Base-by-base conservation (phyloP, 1,284 basidiomycete species). In the Ceratobasidium sp. region DNA sequence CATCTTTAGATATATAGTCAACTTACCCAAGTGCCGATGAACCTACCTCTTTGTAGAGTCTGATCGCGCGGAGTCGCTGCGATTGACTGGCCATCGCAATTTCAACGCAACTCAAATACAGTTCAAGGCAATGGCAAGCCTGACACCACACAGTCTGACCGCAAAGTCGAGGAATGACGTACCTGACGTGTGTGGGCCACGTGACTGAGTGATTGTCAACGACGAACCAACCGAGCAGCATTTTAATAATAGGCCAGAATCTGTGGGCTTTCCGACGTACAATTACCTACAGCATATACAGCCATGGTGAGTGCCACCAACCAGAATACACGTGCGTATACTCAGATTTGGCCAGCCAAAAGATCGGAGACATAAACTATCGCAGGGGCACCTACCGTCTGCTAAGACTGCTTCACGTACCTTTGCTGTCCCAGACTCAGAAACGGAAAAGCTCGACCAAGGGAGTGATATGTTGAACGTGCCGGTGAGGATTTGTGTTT, bases 1-100 rank as follows among this genome's bases (percentile, higher is more conserved):
- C 29, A 69, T 38, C 12, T 20, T 6, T 17, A 32, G 17, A 60
- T 29, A 34, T 49, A 20, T 22, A 35, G 45, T 35, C 52, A 17
- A 27, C 1, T 38, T 12, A 35, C 20, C 12, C 8, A 12, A 60
- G 32, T 64, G n/a, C 27, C 25, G 31, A 12, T 42, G 20, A 15
- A n/a, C 40, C n/a, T 49, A 69, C 72, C 56, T 92, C 89, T 76
- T 92, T 92, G 80, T 92, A 92, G 22, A 92, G 79, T 0, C 86
- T 82, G 3, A 91, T 78, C 1, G 86, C 89, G 38, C 90, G 84
- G 40, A 85, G 76, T 22, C 89, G 83, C 15, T 70, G 69, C 3
- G 60, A 35, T 43, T 67, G 50, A 10, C 38, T 67, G 15, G 64
- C 64, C 64, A 67, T 67, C 17, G 3, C 22, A n/a, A 7, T 29